A percentile compares a stretch with the other conserved stretches of the same genome.
phyloP scores from a whole-genome alignment of 768 basidiomycete genomes.

The Tulasnella calospora region DNA sequence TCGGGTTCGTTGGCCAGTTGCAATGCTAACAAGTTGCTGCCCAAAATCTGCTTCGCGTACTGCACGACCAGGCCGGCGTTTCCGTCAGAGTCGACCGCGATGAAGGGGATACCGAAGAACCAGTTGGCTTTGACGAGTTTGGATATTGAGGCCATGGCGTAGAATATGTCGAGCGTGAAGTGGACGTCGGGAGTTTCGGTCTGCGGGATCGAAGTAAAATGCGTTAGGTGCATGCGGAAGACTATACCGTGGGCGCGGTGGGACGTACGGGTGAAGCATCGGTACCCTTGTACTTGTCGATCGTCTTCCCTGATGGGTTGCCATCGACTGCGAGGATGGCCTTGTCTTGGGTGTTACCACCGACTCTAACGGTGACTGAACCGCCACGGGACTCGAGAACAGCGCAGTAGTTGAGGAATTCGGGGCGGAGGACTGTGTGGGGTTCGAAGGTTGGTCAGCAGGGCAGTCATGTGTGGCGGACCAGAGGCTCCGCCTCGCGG shows the following conservation, averaged over 20 bases:
- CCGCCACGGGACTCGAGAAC: slow-evolving; percentile 43
- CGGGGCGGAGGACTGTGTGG: slow-evolving; percentile 36
- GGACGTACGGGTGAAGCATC: not conserved
- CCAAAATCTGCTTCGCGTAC: slow-evolving; percentile 56
- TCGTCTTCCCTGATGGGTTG: slow-evolving; percentile 4
- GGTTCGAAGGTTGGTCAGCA: no score
- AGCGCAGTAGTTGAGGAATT: slow-evolving; percentile 48
- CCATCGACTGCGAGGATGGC: not conserved
- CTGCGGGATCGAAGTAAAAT: slow-evolving; percentile 25
- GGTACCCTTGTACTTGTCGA: slow-evolving; percentile 17
- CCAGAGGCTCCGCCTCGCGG: not conserved
- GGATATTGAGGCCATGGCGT: slow-evolving; percentile 58
- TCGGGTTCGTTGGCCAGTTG: slow-evolving; percentile 44
- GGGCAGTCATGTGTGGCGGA: not conserved
- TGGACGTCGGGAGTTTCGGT: slow-evolving; percentile 67
- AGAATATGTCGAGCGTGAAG: slow-evolving; percentile 61
- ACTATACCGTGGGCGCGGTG: not conserved
- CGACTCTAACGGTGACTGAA: slow-evolving; percentile 44
- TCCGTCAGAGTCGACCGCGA: slow-evolving; percentile 10
- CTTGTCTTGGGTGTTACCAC: slow-evolving; percentile 51
- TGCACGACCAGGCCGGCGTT: slow-evolving; percentile 17
- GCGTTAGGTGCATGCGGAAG: not conserved
- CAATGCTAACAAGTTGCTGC: slow-evolving; percentile 58
- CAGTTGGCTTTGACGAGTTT: slow-evolving; percentile 55
- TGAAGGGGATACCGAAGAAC: slow-evolving; percentile 45